Conservation (phyloP, 1,284 basidiomycete species). For the Tausonia pullulans region DNA sequence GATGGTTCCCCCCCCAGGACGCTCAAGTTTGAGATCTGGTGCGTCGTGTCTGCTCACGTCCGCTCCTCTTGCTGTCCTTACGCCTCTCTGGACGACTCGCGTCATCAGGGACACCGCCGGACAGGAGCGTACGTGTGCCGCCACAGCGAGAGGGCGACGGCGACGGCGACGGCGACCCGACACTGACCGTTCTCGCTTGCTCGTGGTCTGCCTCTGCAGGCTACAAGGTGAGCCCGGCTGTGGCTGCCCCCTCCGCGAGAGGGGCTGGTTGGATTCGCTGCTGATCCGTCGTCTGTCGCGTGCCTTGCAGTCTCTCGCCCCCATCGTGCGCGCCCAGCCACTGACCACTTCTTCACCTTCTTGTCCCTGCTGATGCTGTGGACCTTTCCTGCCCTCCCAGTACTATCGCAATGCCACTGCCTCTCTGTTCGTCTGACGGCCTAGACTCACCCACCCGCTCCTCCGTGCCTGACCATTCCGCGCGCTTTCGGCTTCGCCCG, state of each 20-base stretch:
- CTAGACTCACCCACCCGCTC: background rate
- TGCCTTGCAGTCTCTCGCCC: background rate
- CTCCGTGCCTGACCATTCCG: background rate
- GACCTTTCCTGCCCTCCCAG: background rate
- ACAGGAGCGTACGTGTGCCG: constrained; percentile 47
- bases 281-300: background rate
- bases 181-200: background rate
- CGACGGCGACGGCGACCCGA: background rate
- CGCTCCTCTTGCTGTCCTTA: background rate
- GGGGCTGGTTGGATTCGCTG: background rate
- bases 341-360: background rate
- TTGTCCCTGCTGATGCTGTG: background rate
- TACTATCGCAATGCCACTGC: constrained; percentile 7
- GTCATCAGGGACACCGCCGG: constrained; percentile 71
- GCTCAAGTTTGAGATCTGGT: constrained; percentile 97
- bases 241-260: no score
- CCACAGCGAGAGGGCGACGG: background rate
- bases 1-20: constrained; percentile 29
- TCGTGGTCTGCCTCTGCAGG: background rate
- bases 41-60: constrained; percentile 11
- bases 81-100: no score
- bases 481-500: background rate
- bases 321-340: background rate
- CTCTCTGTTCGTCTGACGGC: background rate
- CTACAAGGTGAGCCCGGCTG: background rate